Base-by-base conservation (phyloP, 805 yeast genomes). In the Metschnikowia matae region DNA sequence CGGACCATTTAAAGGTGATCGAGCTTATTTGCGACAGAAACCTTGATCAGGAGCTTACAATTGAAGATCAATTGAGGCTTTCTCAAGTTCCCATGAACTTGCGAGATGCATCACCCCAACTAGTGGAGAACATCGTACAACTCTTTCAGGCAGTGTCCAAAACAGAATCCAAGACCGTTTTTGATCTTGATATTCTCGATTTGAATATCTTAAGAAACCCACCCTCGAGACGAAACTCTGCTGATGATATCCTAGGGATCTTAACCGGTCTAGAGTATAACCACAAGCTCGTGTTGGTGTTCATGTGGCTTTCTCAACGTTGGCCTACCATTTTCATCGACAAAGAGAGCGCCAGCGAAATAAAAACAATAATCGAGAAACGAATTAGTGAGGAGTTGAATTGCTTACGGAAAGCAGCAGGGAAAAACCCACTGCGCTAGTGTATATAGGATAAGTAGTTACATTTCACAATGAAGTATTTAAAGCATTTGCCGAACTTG, bases 241-340 rank as follows among this genome's bases (percentile, higher is more conserved):
- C 57, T 3, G 62, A 55, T 14, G 51, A 56, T 15, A 61, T 65
- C 2, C 57, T 66, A 17, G 57, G 55, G 20, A 51, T 55, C 4
- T 57, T 69, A 38, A 62, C 62, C 21, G 44, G 63, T 32, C 67
- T 84, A 18, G 97, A 90, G 62, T 75, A 77, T 4, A 69, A 85
- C 51, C 96, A 90, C 68, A 81, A 82, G 55, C 69, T 80, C 41
- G 75, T 88, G 15, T 77, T 83, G 57, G 68, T 87, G 6, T 92
- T 81, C 62, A 71, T 89, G 62, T 92, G 99, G 99, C 73, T 92
- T 54, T 78, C 87, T 48, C 91, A 88, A 64, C 73, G 97, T 60
- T 92, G 85, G 73, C 96, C 97, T 0, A 82, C 85, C 31, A 76
- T 82, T 46, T 88, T 90, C 58, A 79, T 86, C 15, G 96, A 89